phyloP scores from a whole-genome alignment of 106 monocot genomes.

The Alisma plantagoaquatica region DNA sequence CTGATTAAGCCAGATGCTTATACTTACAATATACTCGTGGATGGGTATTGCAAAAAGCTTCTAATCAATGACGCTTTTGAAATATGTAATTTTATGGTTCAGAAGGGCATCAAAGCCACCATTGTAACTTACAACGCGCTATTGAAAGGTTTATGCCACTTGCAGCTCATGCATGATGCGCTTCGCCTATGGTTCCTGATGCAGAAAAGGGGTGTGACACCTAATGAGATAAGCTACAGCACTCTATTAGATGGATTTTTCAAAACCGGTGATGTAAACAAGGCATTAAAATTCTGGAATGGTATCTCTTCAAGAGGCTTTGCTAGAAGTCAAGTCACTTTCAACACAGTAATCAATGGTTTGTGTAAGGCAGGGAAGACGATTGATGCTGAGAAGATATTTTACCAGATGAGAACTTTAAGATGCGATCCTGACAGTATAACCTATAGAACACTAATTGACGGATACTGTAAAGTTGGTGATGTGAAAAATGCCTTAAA shows the following conservation, averaged over 20 bases:
- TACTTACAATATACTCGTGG: slow-evolving; percentile 67
- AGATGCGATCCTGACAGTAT: slow-evolving; percentile 54
- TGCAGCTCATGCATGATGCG: slow-evolving; percentile 54
- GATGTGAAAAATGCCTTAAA: slow-evolving; percentile 50
- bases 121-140: slow-evolving; percentile 78
- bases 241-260: slow-evolving; percentile 70
- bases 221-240: slow-evolving; percentile 87
- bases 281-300: slow-evolving; percentile 68
- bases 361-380: slow-evolving; percentile 66
- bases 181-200: slow-evolving; percentile 79
- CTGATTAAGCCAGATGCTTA: slow-evolving; percentile 60
- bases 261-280: slow-evolving; percentile 43
- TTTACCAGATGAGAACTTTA: slow-evolving; percentile 59
- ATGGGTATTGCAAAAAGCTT: slow-evolving; percentile 69
- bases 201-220: slow-evolving; percentile 64
- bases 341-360: slow-evolving; percentile 70
- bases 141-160: slow-evolving; percentile 57
- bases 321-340: slow-evolving; percentile 44
- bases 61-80: slow-evolving; percentile 69
- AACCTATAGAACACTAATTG: slow-evolving; percentile 66
- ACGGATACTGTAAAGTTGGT: slow-evolving; percentile 75
- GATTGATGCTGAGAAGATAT: slow-evolving; percentile 54
- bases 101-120: slow-evolving; percentile 33
- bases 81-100: slow-evolving; percentile 51
- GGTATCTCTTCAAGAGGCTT: slow-evolving; percentile 66